Conservation (phyloP, 108 stramenopile species). For the Epithemia pelagica region DNA sequence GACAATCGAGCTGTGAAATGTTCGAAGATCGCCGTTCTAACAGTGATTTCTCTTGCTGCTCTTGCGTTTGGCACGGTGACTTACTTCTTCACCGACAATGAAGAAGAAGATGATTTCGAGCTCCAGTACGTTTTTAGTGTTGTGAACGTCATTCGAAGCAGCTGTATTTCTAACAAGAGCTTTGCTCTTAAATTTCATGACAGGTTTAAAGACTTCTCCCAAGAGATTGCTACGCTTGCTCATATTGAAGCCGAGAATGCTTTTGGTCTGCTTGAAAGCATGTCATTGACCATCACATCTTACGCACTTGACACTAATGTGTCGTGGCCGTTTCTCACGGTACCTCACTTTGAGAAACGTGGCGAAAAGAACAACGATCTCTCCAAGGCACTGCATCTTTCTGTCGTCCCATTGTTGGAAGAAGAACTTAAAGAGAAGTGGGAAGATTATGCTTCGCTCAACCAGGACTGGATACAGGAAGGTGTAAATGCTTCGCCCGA, state of each 20-base stretch:
- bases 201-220: background rate
- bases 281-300: conserved; percentile 11
- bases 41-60: background rate
- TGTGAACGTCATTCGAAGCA: background rate
- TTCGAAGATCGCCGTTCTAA: background rate
- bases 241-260: background rate
- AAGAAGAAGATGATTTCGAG: conserved; percentile 1
- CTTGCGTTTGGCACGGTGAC: background rate
- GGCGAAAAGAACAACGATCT: conserved; percentile 1
- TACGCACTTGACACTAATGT: conserved; percentile 2
- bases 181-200: background rate
- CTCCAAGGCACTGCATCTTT: conserved; percentile 1
- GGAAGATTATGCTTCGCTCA: conserved; percentile 11
- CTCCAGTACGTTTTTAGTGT: background rate
- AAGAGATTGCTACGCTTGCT: background rate
- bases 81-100: conserved; percentile 2
- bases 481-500: background rate
- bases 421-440: conserved; percentile 2
- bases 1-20: background rate
- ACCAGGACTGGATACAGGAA: conserved; percentile 12
- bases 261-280: conserved; percentile 11
- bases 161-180: background rate
- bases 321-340: conserved; percentile 2
- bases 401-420: conserved; percentile 4
- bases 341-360: conserved; percentile 8